These are phyloP conservation scores for Sporothrix variecibatus DNA, from an alignment of 2,329 filamentous ascomycete species.

Conservation along the genomic window DNA sequence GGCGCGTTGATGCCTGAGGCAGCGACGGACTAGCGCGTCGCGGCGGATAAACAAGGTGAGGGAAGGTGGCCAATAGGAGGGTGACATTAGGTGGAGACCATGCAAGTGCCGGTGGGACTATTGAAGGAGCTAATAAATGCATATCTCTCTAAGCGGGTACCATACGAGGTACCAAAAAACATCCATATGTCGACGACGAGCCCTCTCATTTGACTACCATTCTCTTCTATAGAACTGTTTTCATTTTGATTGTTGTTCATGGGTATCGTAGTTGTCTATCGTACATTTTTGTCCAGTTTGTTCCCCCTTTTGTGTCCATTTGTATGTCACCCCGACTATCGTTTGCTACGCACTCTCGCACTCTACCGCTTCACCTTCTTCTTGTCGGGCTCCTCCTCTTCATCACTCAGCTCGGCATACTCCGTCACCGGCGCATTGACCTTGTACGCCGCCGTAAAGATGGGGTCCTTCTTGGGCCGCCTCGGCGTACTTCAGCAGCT, in stretches of 20 bases:
- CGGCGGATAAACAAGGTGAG: background rate
- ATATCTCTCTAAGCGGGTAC: background rate
- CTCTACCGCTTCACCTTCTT: constrained; percentile 59
- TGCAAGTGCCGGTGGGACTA: background rate
- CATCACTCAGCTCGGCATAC: constrained; percentile 86
- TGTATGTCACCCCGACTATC: background rate
- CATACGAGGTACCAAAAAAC: too few relatives aligned
- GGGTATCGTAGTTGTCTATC: constrained; percentile 18
- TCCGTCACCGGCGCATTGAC: constrained; percentile 89
- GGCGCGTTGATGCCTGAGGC: constrained; percentile 27
- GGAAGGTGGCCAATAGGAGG: background rate
- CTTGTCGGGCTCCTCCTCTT: constrained; percentile 70
- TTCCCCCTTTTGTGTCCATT: background rate
- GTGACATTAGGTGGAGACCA: background rate
- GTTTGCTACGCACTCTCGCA: background rate
- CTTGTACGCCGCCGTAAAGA: constrained; percentile 94
- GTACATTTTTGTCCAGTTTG: background rate
- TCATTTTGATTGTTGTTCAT: background rate
- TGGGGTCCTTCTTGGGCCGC: constrained; percentile 85
- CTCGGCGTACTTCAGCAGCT: constrained; percentile 90
- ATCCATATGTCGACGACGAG: background rate
- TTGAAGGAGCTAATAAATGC: background rate
- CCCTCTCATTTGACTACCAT: background rate
- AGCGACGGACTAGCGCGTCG: background rate
- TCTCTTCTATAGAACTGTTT: background rate